phyloP scores from a whole-genome alignment of 2,329 filamentous ascomycete species.

The Corinectria fuckeliana region DNA sequence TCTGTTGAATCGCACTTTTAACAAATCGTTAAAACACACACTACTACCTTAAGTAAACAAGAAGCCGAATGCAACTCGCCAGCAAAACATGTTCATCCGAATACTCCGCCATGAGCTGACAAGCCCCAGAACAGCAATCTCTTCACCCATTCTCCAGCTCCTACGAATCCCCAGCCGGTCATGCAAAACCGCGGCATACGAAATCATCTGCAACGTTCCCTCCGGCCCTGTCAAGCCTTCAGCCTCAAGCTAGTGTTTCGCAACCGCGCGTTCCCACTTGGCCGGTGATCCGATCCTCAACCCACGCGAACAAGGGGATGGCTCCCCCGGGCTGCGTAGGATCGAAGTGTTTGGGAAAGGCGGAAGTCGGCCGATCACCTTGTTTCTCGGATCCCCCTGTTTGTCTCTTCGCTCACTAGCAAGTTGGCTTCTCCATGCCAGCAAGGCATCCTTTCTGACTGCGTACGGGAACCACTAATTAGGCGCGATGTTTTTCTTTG shows the following conservation, averaged over 20 bases:
- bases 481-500: neutral
- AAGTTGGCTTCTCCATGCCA: neutral
- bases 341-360: neutral
- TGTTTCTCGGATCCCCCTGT: neutral
- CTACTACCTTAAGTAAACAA: neutral
- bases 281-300: conserved; percentile 18
- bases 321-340: conserved; percentile 12
- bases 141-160: neutral
- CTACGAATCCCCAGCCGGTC: neutral
- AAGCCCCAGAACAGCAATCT: neutral
- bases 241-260: conserved; percentile 24
- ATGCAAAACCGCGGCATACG: neutral
- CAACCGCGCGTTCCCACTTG: conserved; percentile 15
- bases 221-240: neutral
- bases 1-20: neutral
- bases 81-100: neutral
- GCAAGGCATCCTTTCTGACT: neutral
- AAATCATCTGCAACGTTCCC: conserved; percentile 1
- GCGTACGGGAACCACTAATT: neutral
- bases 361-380: conserved; percentile 15
- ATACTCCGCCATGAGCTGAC: neutral
- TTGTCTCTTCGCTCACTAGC: neutral
- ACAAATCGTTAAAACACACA: neutral
- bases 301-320: conserved; percentile 9
- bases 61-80: neutral